Conservation (phyloP, 176 grass and related monocot species). For the Saccharum officinarum region DNA sequence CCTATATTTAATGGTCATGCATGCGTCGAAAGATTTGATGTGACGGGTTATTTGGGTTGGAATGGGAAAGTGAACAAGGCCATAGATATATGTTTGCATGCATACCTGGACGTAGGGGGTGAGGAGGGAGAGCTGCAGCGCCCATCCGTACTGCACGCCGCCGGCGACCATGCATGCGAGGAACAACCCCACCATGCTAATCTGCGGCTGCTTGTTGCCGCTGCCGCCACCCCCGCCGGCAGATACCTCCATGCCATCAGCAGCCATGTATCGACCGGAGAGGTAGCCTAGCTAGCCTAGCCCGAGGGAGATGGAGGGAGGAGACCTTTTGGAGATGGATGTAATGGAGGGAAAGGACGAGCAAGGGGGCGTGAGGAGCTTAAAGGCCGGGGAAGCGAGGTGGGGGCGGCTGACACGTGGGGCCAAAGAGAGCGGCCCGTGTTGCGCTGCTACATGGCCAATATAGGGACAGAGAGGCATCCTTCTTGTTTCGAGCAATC, state of each 20-base stretch:
- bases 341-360: slow-evolving; percentile 9
- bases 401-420: not conserved
- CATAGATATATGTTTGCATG: not conserved
- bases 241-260: not conserved
- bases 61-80: no score
- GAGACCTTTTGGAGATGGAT: slow-evolving; percentile 7
- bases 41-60: no score
- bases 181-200: slow-evolving; percentile 44
- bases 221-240: not conserved
- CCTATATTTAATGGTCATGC: no score
- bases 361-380: not conserved
- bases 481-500: not conserved
- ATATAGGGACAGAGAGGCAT: not conserved
- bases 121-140: slow-evolving; percentile 87
- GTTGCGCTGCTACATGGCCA: not conserved
- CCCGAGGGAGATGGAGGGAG: not conserved
- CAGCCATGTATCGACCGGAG: not conserved
- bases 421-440: not conserved
- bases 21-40: no score
- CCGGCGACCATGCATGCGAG: slow-evolving; percentile 72
- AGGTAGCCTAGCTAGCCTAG: not conserved
- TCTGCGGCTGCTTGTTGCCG: slow-evolving; percentile 20
- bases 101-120: slow-evolving; percentile 79
- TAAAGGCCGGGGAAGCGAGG: not conserved
- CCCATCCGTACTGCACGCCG: slow-evolving; percentile 85